Conservation (phyloP, 2,329 filamentous ascomycete species). For the Chrysoporthe austroafricana region DNA sequence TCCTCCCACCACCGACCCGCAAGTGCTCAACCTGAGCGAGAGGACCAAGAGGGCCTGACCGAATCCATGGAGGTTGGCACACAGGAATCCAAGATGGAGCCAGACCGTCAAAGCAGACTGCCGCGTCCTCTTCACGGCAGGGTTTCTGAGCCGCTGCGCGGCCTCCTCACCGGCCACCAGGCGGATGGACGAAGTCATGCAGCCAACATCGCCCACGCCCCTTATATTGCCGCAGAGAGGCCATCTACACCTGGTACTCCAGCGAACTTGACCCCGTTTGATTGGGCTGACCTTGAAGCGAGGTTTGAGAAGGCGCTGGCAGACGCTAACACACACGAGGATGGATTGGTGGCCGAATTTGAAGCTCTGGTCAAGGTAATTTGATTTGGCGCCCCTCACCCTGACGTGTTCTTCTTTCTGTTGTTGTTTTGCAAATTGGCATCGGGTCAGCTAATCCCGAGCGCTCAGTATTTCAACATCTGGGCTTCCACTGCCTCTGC, state of each 20-base stretch:
- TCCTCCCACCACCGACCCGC: slow-evolving; percentile 2
- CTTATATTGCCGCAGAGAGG: slow-evolving; percentile 56
- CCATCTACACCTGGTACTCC: slow-evolving; percentile 51
- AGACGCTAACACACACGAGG: slow-evolving; percentile 66
- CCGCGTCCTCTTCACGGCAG: slow-evolving; percentile 22
- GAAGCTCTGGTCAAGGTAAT: slow-evolving; percentile 66
- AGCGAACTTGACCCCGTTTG: slow-evolving; percentile 57
- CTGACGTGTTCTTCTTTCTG: too few relatives aligned
- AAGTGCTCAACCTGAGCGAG: slow-evolving; percentile 4
- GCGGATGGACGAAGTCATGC: slow-evolving; percentile 38
- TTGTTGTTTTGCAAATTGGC: neutral
- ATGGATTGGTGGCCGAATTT: slow-evolving; percentile 68
- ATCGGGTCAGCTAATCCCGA: neutral
- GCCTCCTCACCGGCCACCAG: slow-evolving; percentile 29
- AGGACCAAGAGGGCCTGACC: neutral
- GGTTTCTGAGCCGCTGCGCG: slow-evolving; percentile 26
- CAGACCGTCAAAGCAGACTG: slow-evolving; percentile 31
- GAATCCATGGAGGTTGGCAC: slow-evolving; percentile 7
- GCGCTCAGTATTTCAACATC: slow-evolving; percentile 70
- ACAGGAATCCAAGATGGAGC: slow-evolving; percentile 18
- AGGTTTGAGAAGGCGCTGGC: slow-evolving; percentile 70
- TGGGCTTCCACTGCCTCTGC: slow-evolving; percentile 76
- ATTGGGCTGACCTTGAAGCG: slow-evolving; percentile 78
- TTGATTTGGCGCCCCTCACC: neutral
- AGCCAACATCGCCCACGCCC: slow-evolving; percentile 45